These are phyloP conservation scores for Sherardia arvensis DNA, from an alignment of 257 asterid species.

Conservation along the genomic window DNA sequence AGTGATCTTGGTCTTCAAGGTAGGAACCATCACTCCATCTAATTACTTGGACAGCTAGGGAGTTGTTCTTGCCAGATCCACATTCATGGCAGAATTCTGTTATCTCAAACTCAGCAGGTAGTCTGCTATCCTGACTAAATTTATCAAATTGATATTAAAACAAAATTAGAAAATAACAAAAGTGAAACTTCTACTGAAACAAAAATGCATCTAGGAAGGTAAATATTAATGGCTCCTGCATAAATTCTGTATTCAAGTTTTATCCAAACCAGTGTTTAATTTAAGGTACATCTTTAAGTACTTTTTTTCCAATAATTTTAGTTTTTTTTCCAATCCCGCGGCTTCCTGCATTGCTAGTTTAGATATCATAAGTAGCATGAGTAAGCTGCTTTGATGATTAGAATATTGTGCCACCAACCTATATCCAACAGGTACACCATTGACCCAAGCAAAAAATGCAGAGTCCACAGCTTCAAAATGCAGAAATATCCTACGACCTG, in stretches of 20 bases:
- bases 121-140: slow-evolving; percentile 90
- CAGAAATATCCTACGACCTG: slow-evolving; percentile 87
- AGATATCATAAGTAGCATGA: not conserved
- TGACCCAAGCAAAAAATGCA: slow-evolving; percentile 89
- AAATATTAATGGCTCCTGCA: too few species aligned
- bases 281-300: not conserved
- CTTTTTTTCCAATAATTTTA: not conserved
- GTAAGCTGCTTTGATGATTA: not conserved
- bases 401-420: slow-evolving; percentile 45
- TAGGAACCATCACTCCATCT: slow-evolving; percentile 97
- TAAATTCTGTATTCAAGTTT: not conserved
- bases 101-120: slow-evolving; percentile 98
- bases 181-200: not conserved
- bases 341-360: not conserved
- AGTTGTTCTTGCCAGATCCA: slow-evolving; percentile 63
- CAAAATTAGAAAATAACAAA: not conserved
- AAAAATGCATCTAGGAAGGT: not conserved
- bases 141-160: slow-evolving; percentile 11
- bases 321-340: not conserved
- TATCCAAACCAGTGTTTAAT: not conserved
- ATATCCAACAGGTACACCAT: slow-evolving; percentile 82
- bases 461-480: slow-evolving; percentile 99
- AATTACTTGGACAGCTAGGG: slow-evolving; percentile 91
- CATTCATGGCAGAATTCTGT: slow-evolving; percentile 73
- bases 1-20: slow-evolving; percentile 99